Conservation (phyloP, 2,329 filamentous ascomycete species). For the Alternaria consortialis region DNA sequence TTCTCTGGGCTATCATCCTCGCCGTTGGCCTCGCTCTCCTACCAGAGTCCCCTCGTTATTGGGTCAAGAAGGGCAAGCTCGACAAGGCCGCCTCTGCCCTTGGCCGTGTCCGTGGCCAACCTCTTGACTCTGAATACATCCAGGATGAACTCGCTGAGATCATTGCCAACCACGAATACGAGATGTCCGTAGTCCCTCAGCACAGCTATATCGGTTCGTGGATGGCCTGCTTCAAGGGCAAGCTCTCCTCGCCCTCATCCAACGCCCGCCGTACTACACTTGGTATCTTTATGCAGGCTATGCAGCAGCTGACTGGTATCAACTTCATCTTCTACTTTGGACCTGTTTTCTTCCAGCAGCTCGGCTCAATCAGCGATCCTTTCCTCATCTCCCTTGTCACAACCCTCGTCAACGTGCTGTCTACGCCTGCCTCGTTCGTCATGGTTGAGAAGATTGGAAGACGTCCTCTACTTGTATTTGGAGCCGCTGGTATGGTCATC, state of each 20-base stretch:
- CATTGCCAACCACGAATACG: constrained; percentile 90
- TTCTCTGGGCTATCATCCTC: constrained; percentile 82
- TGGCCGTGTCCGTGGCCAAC: constrained; percentile 76
- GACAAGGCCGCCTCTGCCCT: constrained; percentile 72
- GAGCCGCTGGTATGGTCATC: constrained; percentile 81
- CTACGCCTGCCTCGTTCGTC: constrained; percentile 86
- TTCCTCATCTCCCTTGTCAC: constrained; percentile 89
- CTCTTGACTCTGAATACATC: constrained; percentile 77
- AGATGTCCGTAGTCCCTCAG: constrained; percentile 65
- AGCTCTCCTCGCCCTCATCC: constrained; percentile 59
- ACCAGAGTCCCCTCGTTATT: constrained; percentile 87
- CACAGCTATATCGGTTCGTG: constrained; percentile 63
- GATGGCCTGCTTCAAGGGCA: constrained; percentile 69
- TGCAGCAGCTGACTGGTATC: constrained; percentile 76
- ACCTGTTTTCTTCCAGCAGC: constrained; percentile 82
- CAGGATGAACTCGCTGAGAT: constrained; percentile 85
- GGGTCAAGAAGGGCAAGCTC: constrained; percentile 78
- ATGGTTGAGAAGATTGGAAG: constrained; percentile 84
- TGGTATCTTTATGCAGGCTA: constrained; percentile 60
- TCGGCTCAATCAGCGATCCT: constrained; percentile 73
- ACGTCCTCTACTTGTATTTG: constrained; percentile 79
- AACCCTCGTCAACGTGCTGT: constrained; percentile 86
- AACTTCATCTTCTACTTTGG: constrained; percentile 75
- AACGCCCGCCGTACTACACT: constrained; percentile 59
- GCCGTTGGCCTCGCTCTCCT: constrained; percentile 76